Conservation (phyloP, 495 filamentous ascomycete species). For the Hyphodiscus hymeniophilus region DNA sequence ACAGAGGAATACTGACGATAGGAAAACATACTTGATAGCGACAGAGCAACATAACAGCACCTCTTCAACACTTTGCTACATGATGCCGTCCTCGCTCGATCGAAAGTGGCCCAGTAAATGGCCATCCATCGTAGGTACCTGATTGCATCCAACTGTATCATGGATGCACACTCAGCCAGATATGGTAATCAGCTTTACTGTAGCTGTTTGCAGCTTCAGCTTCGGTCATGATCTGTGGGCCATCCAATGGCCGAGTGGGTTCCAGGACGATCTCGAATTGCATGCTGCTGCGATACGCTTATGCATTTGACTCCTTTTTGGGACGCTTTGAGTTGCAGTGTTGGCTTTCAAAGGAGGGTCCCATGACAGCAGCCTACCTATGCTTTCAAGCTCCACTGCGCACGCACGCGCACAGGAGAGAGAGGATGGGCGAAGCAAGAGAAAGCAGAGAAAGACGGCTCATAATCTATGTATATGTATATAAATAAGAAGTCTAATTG, state of each 20-base stretch:
- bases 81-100: neutral
- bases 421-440: too few relatives aligned
- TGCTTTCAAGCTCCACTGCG: too few relatives aligned
- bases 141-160: neutral
- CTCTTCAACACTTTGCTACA: neutral
- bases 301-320: conserved; percentile 14
- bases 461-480: too few relatives aligned
- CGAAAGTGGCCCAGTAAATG: too few relatives aligned
- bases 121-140: neutral
- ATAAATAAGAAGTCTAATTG: too few relatives aligned
- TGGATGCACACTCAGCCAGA: neutral
- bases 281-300: conserved; percentile 11
- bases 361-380: too few relatives aligned
- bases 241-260: neutral
- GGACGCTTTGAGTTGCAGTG: conserved; percentile 11
- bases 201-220: conserved; percentile 4
- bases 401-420: too few relatives aligned
- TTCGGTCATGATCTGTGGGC: neutral
- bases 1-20: neutral
- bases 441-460: too few relatives aligned
- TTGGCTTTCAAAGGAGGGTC: conserved; percentile 7
- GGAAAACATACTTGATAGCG: neutral
- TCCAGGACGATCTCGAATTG: conserved; percentile 10
- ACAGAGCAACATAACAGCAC: neutral
- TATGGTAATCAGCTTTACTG: conserved; percentile 4